Conservation (phyloP, 106 monocot genomes). For the Allium sativum region DNA sequence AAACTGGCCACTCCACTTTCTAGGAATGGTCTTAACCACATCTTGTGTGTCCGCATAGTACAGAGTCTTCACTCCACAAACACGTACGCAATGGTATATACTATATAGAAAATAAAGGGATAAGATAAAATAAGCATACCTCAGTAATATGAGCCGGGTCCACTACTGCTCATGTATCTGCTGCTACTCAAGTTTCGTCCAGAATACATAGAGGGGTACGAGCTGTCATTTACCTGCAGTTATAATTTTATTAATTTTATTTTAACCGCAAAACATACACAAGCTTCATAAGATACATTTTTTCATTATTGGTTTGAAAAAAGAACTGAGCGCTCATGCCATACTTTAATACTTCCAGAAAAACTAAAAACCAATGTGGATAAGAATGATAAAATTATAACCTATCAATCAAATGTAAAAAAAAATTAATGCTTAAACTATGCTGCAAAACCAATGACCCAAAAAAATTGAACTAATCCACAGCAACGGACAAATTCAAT, state of each 20-base stretch:
- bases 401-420: not conserved
- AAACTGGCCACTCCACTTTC: not conserved
- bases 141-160: conserved; percentile 82
- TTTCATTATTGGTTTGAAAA: no score
- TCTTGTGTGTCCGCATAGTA: no score
- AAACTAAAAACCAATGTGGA: not conserved
- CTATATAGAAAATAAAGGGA: not conserved
- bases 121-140: conserved; percentile 26
- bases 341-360: not conserved
- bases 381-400: no score
- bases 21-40: not conserved
- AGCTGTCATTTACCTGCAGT: conserved; percentile 53
- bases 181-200: conserved; percentile 48
- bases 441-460: no score
- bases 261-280: no score
- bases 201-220: conserved; percentile 71
- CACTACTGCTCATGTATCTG: conserved; percentile 46
- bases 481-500: not conserved
- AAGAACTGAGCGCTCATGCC: no score
- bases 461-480: not conserved
- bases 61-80: not conserved
- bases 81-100: not conserved
- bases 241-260: no score
- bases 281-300: no score
- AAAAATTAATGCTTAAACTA: no score